phyloP scores from a whole-genome alignment of 805 yeast species.

The Spathaspora gorwiae region DNA sequence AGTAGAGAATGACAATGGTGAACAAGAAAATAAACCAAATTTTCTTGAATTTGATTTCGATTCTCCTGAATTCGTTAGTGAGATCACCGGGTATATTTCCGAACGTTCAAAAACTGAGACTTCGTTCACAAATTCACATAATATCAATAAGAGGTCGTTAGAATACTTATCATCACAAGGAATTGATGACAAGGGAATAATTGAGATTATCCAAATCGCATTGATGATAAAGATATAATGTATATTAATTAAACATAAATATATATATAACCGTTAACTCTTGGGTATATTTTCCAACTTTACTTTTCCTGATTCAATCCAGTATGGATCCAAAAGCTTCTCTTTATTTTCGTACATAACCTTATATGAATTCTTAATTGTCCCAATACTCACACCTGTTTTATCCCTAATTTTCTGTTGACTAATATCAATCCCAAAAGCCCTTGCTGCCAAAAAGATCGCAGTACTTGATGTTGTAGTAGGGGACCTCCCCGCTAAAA shows the following conservation, averaged over 20 bases:
- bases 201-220: constrained; percentile 3
- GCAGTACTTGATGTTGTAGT: constrained; percentile 96
- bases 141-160: background rate
- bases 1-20: background rate
- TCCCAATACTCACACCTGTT: constrained; percentile 96
- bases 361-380: constrained; percentile 86
- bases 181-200: constrained; percentile 2
- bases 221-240: background rate
- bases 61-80: constrained; percentile 19
- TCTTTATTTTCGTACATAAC: constrained; percentile 66
- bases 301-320: constrained; percentile 64
- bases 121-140: background rate
- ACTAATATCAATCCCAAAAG: constrained; percentile 69
- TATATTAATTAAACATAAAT: too few relatives aligned
- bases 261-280: constrained; percentile 6
- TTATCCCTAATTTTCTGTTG: constrained; percentile 82
- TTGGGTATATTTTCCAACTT: constrained; percentile 40
- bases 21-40: constrained; percentile 13
- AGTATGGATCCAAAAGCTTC: constrained; percentile 60
- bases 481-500: constrained; percentile 92
- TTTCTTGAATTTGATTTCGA: constrained; percentile 23
- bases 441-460: constrained; percentile 80
- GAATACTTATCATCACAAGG: background rate
- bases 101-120: background rate
- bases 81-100: constrained; percentile 5